Percentiles rank a stretch among this genome's conserved stretches.
These are phyloP conservation scores for Suillus cothurnatus DNA, from an alignment of 768 basidiomycete species.

Conservation along the genomic window DNA sequence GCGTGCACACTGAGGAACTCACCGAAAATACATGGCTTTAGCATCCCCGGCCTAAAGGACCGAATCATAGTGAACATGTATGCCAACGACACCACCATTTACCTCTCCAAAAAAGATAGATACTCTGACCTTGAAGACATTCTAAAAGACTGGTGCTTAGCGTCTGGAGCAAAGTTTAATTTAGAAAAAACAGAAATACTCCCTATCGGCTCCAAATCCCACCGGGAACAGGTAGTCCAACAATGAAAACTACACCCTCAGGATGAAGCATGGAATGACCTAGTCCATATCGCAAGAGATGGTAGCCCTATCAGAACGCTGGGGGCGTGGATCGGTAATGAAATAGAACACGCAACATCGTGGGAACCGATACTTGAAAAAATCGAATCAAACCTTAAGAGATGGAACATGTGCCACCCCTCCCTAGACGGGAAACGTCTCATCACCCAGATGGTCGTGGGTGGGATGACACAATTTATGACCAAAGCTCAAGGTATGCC, in stretches of 20 bases:
- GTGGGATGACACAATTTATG: conserved; percentile 33
- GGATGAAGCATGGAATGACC: not conserved
- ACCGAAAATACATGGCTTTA: not conserved
- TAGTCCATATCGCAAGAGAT: conserved; percentile 16
- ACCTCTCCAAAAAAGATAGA: conserved; percentile 13
- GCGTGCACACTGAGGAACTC: conserved; percentile 24
- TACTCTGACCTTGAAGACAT: conserved; percentile 13
- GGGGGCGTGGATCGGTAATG: conserved; percentile 27
- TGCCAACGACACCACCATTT: conserved; percentile 3
- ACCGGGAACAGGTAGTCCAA: too few relatives aligned
- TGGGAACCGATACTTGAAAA: conserved; percentile 25
- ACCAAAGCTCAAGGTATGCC: conserved; percentile 35
- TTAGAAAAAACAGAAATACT: conserved; percentile 17
- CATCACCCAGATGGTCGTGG: conserved; percentile 20
- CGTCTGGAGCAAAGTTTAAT: conserved; percentile 23
- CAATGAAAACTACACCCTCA: not conserved
- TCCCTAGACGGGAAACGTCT: conserved; percentile 16
- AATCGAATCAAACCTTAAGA: conserved; percentile 13
- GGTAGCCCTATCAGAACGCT: conserved; percentile 16
- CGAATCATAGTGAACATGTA: conserved; percentile 32
- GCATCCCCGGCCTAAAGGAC: not conserved
- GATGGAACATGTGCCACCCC: conserved; percentile 14
- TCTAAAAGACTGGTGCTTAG: conserved; percentile 18
- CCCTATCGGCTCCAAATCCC: too few relatives aligned
- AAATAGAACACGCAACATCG: conserved; percentile 7